Percentiles rank a stretch among this genome's conserved stretches.
These are phyloP conservation scores for Globisporangium cystogenes DNA, from an alignment of 352 stramenopile genomes.

Conservation along the genomic window DNA sequence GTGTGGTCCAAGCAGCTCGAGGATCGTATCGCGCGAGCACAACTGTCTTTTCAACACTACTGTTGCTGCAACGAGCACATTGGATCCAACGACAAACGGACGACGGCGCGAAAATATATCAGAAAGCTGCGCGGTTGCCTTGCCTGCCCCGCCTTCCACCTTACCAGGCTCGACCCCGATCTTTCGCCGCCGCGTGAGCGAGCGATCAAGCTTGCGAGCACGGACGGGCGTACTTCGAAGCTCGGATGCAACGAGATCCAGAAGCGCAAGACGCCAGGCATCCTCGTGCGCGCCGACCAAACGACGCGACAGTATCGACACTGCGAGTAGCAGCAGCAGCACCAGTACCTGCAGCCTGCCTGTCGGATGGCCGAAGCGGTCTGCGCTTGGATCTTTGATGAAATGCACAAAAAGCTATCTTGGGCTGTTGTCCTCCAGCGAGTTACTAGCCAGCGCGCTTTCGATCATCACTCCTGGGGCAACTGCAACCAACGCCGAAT, in stretches of 20 bases:
- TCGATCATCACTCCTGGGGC: slow-evolving; percentile 10
- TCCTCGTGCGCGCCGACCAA: not conserved
- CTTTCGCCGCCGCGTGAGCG: too few relatives aligned
- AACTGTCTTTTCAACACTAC: too few relatives aligned
- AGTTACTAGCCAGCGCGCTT: not conserved
- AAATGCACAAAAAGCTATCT: slow-evolving; percentile 10
- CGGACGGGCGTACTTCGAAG: too few relatives aligned
- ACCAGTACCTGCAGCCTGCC: not conserved
- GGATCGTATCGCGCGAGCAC: not conserved
- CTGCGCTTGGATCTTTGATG: slow-evolving; percentile 2
- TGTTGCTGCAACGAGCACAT: too few relatives aligned
- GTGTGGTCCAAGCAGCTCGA: not conserved
- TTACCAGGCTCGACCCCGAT: too few relatives aligned
- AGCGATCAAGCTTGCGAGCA: not conserved
- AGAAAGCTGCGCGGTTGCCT: too few relatives aligned
- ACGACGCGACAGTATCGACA: not conserved
- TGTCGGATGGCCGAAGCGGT: too few relatives aligned
- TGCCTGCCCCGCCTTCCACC: too few relatives aligned
- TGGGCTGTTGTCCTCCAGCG: not conserved
- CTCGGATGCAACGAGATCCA: not conserved
- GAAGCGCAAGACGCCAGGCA: not conserved
- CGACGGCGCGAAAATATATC: not conserved
- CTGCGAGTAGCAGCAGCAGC: not conserved
- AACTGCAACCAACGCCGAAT: slow-evolving; percentile 8
- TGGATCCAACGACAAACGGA: too few relatives aligned